These are phyloP conservation scores for Helotiales sp. DNA, from an alignment of 2,329 filamentous ascomycete species.

Conservation along the genomic window DNA sequence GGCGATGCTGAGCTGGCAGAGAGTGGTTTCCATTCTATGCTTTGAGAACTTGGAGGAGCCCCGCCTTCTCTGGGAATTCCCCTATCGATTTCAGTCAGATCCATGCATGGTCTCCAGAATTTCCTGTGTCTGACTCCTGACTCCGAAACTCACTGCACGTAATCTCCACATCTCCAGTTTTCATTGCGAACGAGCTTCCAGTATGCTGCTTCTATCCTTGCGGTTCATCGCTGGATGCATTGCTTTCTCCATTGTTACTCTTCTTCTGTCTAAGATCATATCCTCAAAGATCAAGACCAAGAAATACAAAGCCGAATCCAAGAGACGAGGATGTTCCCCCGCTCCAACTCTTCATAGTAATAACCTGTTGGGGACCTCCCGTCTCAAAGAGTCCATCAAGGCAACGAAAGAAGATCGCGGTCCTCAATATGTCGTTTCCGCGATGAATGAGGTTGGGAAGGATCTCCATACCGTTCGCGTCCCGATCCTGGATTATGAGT, in stretches of 20 bases:
- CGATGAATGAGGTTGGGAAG: conserved; percentile 41
- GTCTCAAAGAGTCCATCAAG: conserved; percentile 43
- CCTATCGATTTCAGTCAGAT: too few relatives aligned
- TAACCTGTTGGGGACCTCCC: conserved; percentile 43
- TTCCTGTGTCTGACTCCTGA: not conserved
- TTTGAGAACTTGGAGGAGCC: too few relatives aligned
- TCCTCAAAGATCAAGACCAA: conserved; percentile 37
- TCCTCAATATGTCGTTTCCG: conserved; percentile 43
- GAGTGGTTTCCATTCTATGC: too few relatives aligned
- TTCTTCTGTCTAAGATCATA: conserved; percentile 37
- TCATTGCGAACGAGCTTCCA: not conserved
- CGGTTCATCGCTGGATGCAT: not conserved
- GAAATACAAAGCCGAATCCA: conserved; percentile 40
- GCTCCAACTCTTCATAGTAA: conserved; percentile 42
- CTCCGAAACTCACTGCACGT: not conserved
- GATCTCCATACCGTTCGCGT: conserved; percentile 45
- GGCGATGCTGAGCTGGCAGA: too few relatives aligned
- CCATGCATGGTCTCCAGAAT: not conserved
- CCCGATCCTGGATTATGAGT: conserved; percentile 47
- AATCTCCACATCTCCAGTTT: not conserved
- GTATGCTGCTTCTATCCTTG: not conserved
- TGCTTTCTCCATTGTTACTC: conserved; percentile 10
- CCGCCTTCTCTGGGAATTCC: not conserved
- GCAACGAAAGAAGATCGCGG: conserved; percentile 45
- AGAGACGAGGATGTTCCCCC: conserved; percentile 40